A percentile compares a stretch with the other conserved stretches of the same genome.
Conservation (phyloP, 352 stramenopile species). For the Ophiocytium majus region DNA sequence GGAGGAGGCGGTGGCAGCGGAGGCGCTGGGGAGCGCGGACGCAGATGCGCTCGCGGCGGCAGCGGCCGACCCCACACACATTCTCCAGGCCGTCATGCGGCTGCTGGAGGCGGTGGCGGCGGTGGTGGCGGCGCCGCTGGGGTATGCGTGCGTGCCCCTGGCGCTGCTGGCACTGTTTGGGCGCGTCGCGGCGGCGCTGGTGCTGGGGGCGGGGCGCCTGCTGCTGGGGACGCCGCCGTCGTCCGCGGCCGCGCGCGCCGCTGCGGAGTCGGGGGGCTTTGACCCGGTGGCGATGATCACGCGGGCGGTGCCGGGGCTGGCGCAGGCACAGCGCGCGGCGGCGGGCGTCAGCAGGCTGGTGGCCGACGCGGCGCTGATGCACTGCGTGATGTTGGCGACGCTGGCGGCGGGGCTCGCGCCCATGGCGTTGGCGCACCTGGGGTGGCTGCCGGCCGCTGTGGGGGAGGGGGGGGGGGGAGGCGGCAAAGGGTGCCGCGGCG, state of each 20-base stretch:
- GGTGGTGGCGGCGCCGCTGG: neutral
- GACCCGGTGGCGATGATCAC: slow-evolving; percentile 5
- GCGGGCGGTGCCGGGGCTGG: neutral
- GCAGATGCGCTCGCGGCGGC: no score
- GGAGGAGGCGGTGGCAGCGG: no score
- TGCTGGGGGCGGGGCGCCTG: neutral
- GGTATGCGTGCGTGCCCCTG: slow-evolving; percentile 13
- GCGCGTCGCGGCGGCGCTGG: neutral
- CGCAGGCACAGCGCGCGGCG: neutral
- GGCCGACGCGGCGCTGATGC: slow-evolving; percentile 1
- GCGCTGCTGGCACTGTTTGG: slow-evolving; percentile 14
- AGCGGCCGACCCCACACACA: neutral
- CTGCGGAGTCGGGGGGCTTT: neutral
- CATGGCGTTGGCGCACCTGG: neutral
- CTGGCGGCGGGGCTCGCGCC: neutral
- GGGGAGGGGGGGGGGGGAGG: neutral
- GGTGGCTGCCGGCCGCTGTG: neutral
- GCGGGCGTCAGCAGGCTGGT: neutral
- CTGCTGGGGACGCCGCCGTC: neutral
- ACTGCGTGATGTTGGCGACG: neutral
- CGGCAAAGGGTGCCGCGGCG: no score
- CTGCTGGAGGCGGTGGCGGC: neutral
- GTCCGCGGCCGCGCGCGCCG: neutral
- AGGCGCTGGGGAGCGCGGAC: neutral
- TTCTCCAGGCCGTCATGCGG: neutral